Conservation (phyloP, 2,329 filamentous ascomycete species). For the Claviceps fusiformis region DNA sequence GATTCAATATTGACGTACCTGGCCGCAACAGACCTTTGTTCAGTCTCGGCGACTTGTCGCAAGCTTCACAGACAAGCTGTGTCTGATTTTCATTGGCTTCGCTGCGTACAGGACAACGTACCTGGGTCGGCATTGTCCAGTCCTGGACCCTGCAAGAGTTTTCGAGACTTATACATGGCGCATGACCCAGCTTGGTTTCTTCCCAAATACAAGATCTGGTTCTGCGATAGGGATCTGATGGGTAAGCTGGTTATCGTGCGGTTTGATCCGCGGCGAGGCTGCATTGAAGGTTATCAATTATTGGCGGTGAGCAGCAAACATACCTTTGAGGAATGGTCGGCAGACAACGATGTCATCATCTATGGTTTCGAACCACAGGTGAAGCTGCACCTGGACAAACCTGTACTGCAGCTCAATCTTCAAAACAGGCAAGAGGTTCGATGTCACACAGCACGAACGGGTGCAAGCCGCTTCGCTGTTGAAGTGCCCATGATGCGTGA, state of each 20-base stretch:
- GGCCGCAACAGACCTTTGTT: constrained; percentile 47
- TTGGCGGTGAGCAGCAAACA: constrained; percentile 48
- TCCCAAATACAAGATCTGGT: constrained; percentile 70
- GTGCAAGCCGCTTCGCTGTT: constrained; percentile 28
- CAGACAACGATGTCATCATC: constrained; percentile 52
- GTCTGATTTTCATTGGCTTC: constrained; percentile 60
- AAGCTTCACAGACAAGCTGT: constrained; percentile 43
- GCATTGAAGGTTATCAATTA: constrained; percentile 70
- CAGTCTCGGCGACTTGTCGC: constrained; percentile 47
- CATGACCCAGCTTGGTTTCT: constrained; percentile 82
- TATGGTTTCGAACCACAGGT: constrained; percentile 59
- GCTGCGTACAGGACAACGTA: constrained; percentile 54
- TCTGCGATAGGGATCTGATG: constrained; percentile 57
- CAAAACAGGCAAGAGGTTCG: constrained; percentile 11
- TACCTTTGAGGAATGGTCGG: constrained; percentile 48
- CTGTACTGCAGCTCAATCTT: constrained; percentile 45
- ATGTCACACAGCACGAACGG: constrained; percentile 10
- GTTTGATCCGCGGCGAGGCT: constrained; percentile 58
- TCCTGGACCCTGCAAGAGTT: constrained; percentile 47
- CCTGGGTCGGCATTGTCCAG: constrained; percentile 39
- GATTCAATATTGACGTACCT: constrained; percentile 58
- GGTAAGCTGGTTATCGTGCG: constrained; percentile 66
- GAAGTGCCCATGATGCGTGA: constrained; percentile 41
- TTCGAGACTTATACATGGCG: constrained; percentile 56
- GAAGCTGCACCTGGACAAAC: constrained; percentile 59